Evolutionary conservation across 257 asterid genomes (phyloP).

Genomic region (Solanum clarkiae): DNA sequence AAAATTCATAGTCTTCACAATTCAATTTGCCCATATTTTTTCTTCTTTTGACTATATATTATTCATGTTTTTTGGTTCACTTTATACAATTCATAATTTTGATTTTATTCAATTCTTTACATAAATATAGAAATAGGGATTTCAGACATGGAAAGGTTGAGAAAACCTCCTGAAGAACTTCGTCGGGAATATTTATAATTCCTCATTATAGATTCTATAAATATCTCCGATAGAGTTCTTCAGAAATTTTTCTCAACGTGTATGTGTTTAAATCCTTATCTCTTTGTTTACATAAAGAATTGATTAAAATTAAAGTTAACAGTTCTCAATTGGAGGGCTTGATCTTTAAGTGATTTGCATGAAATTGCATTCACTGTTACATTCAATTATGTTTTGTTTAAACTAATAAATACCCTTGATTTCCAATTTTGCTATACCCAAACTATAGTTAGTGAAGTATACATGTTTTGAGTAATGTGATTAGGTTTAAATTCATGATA

Average conservation of each 20-base stretch:
- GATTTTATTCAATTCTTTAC: background rate
- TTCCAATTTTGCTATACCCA: background rate
- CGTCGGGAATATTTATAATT: background rate
- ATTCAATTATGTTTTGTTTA: background rate
- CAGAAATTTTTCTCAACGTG: background rate
- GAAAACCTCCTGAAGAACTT: background rate
- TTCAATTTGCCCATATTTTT: background rate
- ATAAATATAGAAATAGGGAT: background rate
- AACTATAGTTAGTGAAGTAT: no score
- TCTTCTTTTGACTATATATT: background rate
- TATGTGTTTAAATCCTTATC: background rate
- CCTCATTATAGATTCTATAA: background rate
- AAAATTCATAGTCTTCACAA: background rate
- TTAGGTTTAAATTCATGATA: no score
- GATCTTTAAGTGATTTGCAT: background rate
- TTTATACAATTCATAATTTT: background rate
- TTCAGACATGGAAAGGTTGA: background rate
- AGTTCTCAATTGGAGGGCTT: background rate
- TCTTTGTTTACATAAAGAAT: background rate
- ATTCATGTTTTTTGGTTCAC: background rate
- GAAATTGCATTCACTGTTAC: background rate
- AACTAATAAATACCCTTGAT: background rate
- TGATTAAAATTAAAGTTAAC: background rate
- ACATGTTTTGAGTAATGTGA: no score
- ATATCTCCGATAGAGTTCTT: background rate